Evolutionary conservation across 106 monocot genomes (phyloP).

Genomic region (Platanthera zijinensis): DNA sequence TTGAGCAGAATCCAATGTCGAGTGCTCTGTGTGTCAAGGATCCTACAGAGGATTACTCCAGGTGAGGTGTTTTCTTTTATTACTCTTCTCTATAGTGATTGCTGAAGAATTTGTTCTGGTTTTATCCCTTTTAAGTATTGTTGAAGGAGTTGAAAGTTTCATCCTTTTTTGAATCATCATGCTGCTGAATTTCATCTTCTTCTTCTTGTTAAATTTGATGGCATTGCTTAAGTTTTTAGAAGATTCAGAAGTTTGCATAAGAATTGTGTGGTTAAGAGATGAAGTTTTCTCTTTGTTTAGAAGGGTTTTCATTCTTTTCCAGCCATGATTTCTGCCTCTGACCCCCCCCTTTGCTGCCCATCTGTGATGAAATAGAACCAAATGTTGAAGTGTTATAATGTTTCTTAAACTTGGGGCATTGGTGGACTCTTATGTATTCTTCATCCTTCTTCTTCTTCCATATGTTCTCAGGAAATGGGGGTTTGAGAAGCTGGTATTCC

Average conservation of each 20-base stretch:
- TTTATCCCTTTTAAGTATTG: neutral
- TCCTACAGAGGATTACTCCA: conserved; percentile 11
- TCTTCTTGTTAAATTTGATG: neutral
- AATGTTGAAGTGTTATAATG: no score
- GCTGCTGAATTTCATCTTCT: neutral
- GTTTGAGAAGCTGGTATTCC: conserved; percentile 66
- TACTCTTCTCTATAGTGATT: neutral
- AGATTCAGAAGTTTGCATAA: neutral
- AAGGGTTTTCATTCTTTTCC: neutral
- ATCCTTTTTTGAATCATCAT: neutral
- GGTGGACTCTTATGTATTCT: no score
- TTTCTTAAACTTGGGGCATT: no score
- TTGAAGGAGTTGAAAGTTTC: neutral
- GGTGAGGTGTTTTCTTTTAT: conserved; percentile 7
- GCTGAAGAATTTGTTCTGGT: neutral
- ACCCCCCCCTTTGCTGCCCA: no score
- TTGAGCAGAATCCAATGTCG: conserved; percentile 68
- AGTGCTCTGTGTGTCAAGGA: conserved; percentile 42
- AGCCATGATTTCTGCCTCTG: neutral
- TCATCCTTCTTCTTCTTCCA: neutral
- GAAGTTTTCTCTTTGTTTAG: neutral
- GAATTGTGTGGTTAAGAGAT: neutral
- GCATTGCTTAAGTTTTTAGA: neutral
- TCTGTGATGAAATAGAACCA: no score
- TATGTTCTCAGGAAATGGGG: conserved; percentile 50